Base-by-base conservation (phyloP, 2,329 filamentous ascomycete species). In the Aspergillus luchuensis region DNA sequence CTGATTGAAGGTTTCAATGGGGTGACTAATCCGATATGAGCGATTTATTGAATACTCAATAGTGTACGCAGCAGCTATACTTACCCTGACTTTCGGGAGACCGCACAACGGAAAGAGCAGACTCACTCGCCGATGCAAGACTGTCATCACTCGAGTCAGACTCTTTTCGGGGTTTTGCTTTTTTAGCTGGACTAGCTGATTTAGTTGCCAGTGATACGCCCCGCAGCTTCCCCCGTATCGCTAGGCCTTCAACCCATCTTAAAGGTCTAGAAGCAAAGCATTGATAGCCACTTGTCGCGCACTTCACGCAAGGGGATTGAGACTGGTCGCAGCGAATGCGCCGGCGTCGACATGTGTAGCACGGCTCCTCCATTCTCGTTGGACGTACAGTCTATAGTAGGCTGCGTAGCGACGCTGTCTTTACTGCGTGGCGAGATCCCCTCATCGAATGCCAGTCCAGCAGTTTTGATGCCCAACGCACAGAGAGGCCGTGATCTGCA, bases 271-370 rank as follows among this genome's bases (percentile, higher is more conserved):
- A 71, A 36, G 73, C 69, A 33, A 69, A 65, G 49, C 74, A 76
- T 66, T 75, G 68, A 8, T 76, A 30, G 2, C 72, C 74, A 8
- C 69, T 69, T 41, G 72, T 75, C 39, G 67, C 51, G 50, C 74
- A 76, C 66, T 76, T 76, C 25, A 53, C 57, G 52, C 74, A 76
- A 6, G 74, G 74, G 1, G 57, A 52, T 13, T 64, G 56, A 5
- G 70, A 66, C 54, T 65, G 71, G 56, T 74, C 72, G 59, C 74
- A 76, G 62, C 75, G 71, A 47, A 76, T 70, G 54, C 69, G 74
- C 48, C 74, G 71, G 5, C 67, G 72, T 23, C 73, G 72, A 61
- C 74, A 76, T 23, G 74, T 76, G 60, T 74, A 76, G 60, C 74
- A 76, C 3, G 68, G 41, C 8, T 62, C 55, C 17, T 30, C 25